Base-by-base conservation (phyloP, 2,329 filamentous ascomycete genomes). In the Clonostachys sp. region DNA sequence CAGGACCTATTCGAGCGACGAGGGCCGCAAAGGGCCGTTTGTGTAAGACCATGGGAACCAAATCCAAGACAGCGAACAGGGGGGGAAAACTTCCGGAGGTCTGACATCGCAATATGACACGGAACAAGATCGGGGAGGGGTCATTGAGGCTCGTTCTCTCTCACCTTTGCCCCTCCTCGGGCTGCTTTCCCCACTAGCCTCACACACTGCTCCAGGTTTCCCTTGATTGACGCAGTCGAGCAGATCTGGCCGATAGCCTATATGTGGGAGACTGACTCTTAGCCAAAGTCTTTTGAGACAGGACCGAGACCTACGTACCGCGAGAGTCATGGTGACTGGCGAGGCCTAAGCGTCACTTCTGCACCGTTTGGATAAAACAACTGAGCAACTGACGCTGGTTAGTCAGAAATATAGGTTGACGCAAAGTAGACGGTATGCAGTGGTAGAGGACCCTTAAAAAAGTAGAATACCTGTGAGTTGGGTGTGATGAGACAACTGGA, bases 241-340 rank as follows among this genome's bases (percentile, higher is more conserved):
- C 90, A 91, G 67, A 96, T 82, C 69, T 96, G 92, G 34, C 91
- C 91, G 42, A 96, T 77, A 54, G 91, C 91, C 90, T 95, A 17
- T n/a, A 9, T 42, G 6, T 42, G n/a, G n/a, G 14, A 5, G 36
- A 8, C 3, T n/a, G 12, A n/a, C 20, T 42, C 24, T 14, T 24
- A 17, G n/a, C 41, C 18, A 10, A 30, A 30, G 24, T 30, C 9
- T 30, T 30, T 30, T 30, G 24, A 30, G 24, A 30, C 24, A 30
- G 24, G 24, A 30, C 24, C 24, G 24, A 30, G 24, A 30, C 24
- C 12, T 38, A 16, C 40, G 16, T 43, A 47, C 45, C 41, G 45
- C 45, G 14, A 47, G 38, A 33, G 45, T 41, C 45, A 47, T 47
- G 45, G 38, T 33, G 24, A 30, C 24, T 30, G 24, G 24, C 24